These are phyloP conservation scores for Paspalum vaginatum DNA, from an alignment of 176 grass and related monocot species.

Conservation along the genomic window DNA sequence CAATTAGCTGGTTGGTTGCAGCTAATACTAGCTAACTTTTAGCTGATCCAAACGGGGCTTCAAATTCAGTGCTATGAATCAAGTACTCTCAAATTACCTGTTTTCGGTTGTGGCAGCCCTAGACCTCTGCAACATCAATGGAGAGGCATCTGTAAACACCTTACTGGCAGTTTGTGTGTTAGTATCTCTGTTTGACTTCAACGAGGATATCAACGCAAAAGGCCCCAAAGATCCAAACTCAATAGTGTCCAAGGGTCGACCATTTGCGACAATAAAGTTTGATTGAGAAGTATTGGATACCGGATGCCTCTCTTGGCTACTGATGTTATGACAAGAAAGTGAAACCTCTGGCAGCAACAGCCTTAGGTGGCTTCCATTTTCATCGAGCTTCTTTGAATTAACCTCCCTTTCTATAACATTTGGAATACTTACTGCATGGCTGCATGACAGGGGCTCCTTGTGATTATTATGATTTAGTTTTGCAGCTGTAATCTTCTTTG, in stretches of 20 bases:
- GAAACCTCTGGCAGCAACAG: background rate
- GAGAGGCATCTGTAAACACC: constrained; percentile 9
- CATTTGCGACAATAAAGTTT: constrained; percentile 6
- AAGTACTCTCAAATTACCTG: constrained; percentile 45
- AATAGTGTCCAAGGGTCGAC: constrained; percentile 30
- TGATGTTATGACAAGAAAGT: constrained; percentile 1
- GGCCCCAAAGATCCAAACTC: constrained; percentile 69
- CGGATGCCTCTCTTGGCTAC: background rate
- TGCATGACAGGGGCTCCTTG: constrained; percentile 5
- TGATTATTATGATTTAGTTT: constrained; percentile 31
- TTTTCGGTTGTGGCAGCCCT: background rate
- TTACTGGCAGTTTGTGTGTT: background rate
- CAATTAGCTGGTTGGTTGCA: no score
- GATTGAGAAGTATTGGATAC: constrained; percentile 3
- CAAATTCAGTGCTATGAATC: background rate
- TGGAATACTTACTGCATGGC: background rate
- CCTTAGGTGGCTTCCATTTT: constrained; percentile 14
- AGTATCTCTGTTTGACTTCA: constrained; percentile 34
- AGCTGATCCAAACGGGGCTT: no score
- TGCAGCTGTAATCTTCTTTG: constrained; percentile 33
- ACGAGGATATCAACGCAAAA: constrained; percentile 44
- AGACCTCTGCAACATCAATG: constrained; percentile 22
- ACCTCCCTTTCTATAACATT: constrained; percentile 11
- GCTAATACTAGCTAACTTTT: no score
- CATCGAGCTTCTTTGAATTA: background rate